Evolutionary conservation across 371 early-diverging fungal species (phyloP).

Genomic region (Aphelidium insulamus): DNA sequence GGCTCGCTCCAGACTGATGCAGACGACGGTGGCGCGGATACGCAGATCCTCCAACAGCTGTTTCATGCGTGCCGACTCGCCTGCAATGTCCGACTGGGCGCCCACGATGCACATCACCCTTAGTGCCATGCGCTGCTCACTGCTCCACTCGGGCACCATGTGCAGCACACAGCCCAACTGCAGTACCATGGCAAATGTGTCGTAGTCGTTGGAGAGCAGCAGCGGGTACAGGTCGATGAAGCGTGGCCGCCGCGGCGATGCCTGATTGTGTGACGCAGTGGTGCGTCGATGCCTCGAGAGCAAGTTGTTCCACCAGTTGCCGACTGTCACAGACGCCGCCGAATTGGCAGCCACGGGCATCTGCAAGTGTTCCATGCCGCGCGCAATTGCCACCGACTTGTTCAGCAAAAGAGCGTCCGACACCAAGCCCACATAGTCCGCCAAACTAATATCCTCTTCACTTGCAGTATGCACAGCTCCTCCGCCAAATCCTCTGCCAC

Average conservation of each 20-base stretch:
- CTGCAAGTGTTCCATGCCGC: conserved; percentile 20
- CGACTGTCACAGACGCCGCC: conserved; percentile 19
- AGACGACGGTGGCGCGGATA: conserved; percentile 23
- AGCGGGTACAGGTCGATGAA: not conserved
- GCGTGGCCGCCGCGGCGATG: conserved; percentile 1
- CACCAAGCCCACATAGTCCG: conserved; percentile 33
- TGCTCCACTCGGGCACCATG: conserved; percentile 30
- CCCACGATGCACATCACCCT: conserved; percentile 38
- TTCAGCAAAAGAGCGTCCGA: conserved; percentile 29
- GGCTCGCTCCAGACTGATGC: too few relatives aligned
- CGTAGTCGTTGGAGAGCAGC: conserved; percentile 30
- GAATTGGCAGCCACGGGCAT: conserved; percentile 27
- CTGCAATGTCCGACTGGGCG: conserved; percentile 18
- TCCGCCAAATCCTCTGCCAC: too few relatives aligned
- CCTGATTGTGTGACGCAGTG: not conserved
- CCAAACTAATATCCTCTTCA: conserved; percentile 18
- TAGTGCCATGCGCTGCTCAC: conserved; percentile 15
- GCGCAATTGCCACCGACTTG: conserved; percentile 35
- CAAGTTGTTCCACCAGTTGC: conserved; percentile 16
- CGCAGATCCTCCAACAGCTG: conserved; percentile 24
- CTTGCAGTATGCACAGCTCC: too few relatives aligned
- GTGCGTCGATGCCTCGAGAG: not conserved
- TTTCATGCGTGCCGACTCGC: conserved; percentile 18
- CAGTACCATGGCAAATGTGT: conserved; percentile 40
- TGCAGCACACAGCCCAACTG: conserved; percentile 41